Evolutionary conservation across 2,329 filamentous ascomycete species (phyloP).

Genomic region (Arthrinium phaeospermum): DNA sequence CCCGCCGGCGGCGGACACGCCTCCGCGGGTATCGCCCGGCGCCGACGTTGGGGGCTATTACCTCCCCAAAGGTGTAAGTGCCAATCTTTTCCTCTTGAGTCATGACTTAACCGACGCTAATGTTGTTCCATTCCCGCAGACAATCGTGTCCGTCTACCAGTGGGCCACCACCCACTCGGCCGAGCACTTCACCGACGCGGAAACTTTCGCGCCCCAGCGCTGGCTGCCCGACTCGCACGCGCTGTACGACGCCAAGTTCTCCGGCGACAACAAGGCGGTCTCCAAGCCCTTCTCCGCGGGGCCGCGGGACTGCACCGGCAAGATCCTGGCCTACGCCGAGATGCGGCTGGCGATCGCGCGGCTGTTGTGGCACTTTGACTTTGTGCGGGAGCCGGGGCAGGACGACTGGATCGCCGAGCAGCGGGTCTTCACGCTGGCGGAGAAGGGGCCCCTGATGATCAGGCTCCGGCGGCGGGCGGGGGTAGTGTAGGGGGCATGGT

Average conservation of each 20-base stretch:
- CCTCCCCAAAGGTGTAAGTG: conserved; percentile 15
- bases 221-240: conserved; percentile 26
- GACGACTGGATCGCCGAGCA: conserved; percentile 21
- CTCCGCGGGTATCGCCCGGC: conserved; percentile 20
- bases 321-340: conserved; percentile 41
- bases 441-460: conserved; percentile 20
- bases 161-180: conserved; percentile 48
- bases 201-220: conserved; percentile 27
- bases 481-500: background rate
- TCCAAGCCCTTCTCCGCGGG: conserved; percentile 30
- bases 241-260: conserved; percentile 24
- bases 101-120: too few relatives aligned
- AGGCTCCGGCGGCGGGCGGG: background rate
- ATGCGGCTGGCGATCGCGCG: conserved; percentile 42
- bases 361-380: conserved; percentile 42
- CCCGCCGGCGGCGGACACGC: background rate
- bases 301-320: conserved; percentile 29
- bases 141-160: conserved; percentile 48
- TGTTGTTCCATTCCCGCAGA: too few relatives aligned
- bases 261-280: conserved; percentile 25
- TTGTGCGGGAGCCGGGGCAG: conserved; percentile 35
- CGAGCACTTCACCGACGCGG: conserved; percentile 50
- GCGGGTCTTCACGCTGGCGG: background rate
- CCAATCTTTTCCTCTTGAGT: background rate
- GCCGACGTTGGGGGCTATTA: background rate